These are phyloP conservation scores for Epichloe sibirici DNA, from an alignment of 2,329 filamentous ascomycete genomes.

Conservation along the genomic window DNA sequence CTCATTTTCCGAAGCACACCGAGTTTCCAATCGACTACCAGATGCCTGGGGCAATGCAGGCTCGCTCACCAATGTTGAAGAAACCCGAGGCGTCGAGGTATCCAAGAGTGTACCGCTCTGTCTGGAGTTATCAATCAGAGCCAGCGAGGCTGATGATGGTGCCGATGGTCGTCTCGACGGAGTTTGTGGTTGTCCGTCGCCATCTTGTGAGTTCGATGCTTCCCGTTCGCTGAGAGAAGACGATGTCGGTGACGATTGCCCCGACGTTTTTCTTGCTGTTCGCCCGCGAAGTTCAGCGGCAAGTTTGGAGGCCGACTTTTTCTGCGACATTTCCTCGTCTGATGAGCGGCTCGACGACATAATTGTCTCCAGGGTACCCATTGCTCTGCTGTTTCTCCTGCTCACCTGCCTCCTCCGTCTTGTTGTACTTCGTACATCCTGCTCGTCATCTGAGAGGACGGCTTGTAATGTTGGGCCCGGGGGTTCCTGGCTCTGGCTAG, in stretches of 20 bases:
- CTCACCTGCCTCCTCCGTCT: constrained; percentile 25
- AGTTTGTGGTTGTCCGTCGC: constrained; percentile 9
- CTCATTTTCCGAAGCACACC: constrained; percentile 16
- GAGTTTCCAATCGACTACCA: constrained; percentile 35
- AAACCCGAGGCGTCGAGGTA: constrained; percentile 18
- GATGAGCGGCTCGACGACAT: constrained; percentile 55
- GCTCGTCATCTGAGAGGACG: constrained; percentile 45
- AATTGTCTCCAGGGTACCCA: constrained; percentile 53
- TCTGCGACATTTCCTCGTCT: constrained; percentile 48
- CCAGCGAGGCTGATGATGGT: constrained; percentile 21
- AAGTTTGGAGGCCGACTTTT: constrained; percentile 45
- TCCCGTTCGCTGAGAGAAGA: constrained; percentile 19
- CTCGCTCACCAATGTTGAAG: constrained; percentile 37
- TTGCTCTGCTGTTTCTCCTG: constrained; percentile 39
- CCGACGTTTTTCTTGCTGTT: constrained; percentile 25
- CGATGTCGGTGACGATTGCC: constrained; percentile 18
- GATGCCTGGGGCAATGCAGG: constrained; percentile 47
- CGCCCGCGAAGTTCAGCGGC: constrained; percentile 42
- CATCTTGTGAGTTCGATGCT: constrained; percentile 12
- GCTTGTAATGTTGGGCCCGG: constrained; percentile 45
- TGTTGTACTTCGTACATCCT: constrained; percentile 25
- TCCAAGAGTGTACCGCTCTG: constrained; percentile 19
- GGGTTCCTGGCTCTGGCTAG: constrained; percentile 17
- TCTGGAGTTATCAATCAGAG: constrained; percentile 25
- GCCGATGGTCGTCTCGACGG: constrained; percentile 17